Evolutionary conservation across 768 basidiomycete genomes (phyloP), one percentile per base, ranked within the genome.

Genomic region (Rubroboletus pulcherrimus): DNA sequence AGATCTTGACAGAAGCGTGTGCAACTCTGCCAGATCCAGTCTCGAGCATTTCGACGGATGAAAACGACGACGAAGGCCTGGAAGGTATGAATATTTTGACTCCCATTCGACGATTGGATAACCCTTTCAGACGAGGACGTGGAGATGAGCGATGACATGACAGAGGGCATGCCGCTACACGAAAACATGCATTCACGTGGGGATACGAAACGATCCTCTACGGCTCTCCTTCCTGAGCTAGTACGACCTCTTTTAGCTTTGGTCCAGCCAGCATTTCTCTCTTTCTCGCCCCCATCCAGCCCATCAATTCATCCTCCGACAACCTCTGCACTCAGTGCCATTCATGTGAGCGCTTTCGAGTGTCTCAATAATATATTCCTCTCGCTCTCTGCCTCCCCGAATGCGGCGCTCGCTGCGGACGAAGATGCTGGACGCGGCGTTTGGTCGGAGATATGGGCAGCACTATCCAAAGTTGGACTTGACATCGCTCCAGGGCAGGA

Each of bases 351-450:
- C 59, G 90, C 93, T 10, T 77, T 95, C 29, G 93, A 96, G 68
- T 93, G 93, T 65, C 77, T 98, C 45, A 93, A 91, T 65, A 97
- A 98, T 66, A 77, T 94, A 38, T 87, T 96, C 64, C 76, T 95
- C 35, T 86, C 92, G 4, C 77, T 89, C 12, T 79, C 85, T 3
- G 75, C 80, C 0, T 71, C 77, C 5, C 73, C 78, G 2, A 78
- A 76, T 49, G 60, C 75, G 29, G 71, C 63, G 5, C 67, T 79
- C 11, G 61, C 75, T 12, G 72, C 74, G 4, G 82, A 87, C 47
- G 71, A 73, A 15, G 74, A 77, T 21, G 75, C 71, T 3, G 87
- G 85, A 12, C 67, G 65, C 17, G 71, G 71, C 3, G 70, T 93
- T 7, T 93, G 91, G 84, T 73, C 80, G 29, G 75, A 76, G 51